phyloP scores from a whole-genome alignment of 2,329 filamentous ascomycete species.

The Cercospora zeina region DNA sequence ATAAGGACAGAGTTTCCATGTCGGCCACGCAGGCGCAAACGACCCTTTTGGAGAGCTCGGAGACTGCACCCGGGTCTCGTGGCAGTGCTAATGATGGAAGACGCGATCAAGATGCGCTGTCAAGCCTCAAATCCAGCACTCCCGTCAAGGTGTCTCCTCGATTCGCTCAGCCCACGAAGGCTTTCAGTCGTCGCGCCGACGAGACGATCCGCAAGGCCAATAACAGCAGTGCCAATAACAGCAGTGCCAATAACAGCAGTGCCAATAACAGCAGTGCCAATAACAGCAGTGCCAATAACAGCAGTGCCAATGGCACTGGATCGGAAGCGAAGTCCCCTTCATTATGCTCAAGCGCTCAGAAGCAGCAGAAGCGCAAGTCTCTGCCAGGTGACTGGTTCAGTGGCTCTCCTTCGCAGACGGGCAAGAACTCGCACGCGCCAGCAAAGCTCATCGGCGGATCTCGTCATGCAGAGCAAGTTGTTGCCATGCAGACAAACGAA shows the following conservation, averaged over 20 bases:
- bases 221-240: conserved; percentile 4
- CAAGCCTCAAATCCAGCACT: neutral
- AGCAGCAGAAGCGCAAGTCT: conserved; percentile 32
- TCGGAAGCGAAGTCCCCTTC: conserved; percentile 29
- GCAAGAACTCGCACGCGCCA: neutral
- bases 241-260: conserved; percentile 30
- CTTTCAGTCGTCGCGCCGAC: conserved; percentile 32
- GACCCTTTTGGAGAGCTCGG: no score
- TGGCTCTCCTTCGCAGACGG: neutral
- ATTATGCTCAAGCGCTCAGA: conserved; percentile 26
- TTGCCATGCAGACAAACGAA: neutral
- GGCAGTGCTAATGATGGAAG: neutral
- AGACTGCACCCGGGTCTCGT: neutral
- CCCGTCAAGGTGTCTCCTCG: conserved; percentile 23
- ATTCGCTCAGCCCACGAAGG: conserved; percentile 39
- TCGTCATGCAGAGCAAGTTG: neutral
- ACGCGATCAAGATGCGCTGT: neutral
- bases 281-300: conserved; percentile 26
- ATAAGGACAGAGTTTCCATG: neutral
- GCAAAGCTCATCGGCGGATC: neutral
- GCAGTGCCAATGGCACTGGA: conserved; percentile 3
- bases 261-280: conserved; percentile 30
- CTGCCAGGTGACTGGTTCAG: conserved; percentile 36
- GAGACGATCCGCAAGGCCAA: conserved; percentile 33
- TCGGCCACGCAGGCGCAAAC: neutral